Evolutionary conservation across 345 rosid species (phyloP).

Genomic region (Turritis glabra): DNA sequence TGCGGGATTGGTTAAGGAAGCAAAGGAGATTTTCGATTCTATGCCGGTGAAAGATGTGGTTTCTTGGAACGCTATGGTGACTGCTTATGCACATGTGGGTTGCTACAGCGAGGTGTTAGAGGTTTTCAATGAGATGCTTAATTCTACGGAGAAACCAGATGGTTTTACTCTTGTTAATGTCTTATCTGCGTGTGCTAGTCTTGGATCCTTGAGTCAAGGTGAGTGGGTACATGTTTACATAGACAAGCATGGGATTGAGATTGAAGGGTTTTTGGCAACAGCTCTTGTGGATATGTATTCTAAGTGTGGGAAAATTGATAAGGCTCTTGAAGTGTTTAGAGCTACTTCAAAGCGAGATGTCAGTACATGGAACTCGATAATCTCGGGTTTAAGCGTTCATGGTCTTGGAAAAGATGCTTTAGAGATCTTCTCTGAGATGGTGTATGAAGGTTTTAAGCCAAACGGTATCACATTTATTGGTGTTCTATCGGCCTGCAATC

Average conservation of each 20-base stretch:
- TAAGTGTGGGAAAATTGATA: constrained; percentile 53
- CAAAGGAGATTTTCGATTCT: constrained; percentile 36
- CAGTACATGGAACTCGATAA: constrained; percentile 57
- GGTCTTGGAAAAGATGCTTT: constrained; percentile 49
- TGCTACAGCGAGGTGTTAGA: constrained; percentile 41
- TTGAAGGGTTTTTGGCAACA: constrained; percentile 48
- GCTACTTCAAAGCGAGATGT: constrained; percentile 41
- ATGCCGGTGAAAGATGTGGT: constrained; percentile 49
- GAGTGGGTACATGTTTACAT: constrained; percentile 51
- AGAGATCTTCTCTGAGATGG: constrained; percentile 54
- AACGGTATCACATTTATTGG: constrained; percentile 45
- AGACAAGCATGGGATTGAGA: constrained; percentile 39
- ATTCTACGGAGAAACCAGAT: constrained; percentile 41
- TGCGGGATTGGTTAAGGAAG: constrained; percentile 44
- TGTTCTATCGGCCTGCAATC: constrained; percentile 57
- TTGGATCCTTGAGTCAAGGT: constrained; percentile 52
- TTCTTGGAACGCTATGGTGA: constrained; percentile 51
- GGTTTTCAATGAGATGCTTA: constrained; percentile 47
- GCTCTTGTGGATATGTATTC: constrained; percentile 60
- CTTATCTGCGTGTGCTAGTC: constrained; percentile 51
- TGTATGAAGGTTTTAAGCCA: constrained; percentile 45
- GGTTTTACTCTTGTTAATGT: constrained; percentile 45
- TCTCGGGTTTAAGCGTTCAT: constrained; percentile 51
- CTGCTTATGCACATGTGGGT: constrained; percentile 40
- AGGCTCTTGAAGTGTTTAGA: constrained; percentile 52